These are phyloP conservation scores for Zygotorulaspora florentina DNA, from an alignment of 805 yeast genomes.

Conservation along the genomic window DNA sequence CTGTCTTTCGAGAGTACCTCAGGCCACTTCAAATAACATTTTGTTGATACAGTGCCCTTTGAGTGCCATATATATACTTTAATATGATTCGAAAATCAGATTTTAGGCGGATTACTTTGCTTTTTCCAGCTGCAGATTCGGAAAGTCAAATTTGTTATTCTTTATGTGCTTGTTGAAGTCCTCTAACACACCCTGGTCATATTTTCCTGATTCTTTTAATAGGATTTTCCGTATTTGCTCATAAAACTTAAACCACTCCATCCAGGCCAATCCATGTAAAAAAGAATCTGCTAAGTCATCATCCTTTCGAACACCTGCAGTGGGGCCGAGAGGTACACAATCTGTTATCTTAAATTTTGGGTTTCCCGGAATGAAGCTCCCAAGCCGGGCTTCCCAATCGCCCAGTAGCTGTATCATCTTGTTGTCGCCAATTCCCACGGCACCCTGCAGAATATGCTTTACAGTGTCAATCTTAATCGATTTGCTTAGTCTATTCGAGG, in stretches of 20 bases:
- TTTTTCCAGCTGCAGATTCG: conserved; percentile 3
- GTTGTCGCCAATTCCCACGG: conserved; percentile 3
- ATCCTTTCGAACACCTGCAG: conserved; percentile 40
- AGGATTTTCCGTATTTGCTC: conserved; percentile 19
- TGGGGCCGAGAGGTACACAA: conserved; percentile 9
- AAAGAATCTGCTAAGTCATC: conserved; percentile 67
- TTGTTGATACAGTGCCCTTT: too few species aligned
- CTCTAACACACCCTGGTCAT: conserved; percentile 6
- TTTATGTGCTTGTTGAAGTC: conserved; percentile 12
- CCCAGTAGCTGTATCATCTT: conserved; percentile 5
- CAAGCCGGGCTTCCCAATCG: conserved; percentile 8
- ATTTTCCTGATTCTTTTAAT: conserved; percentile 8
- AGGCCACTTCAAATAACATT: too few species aligned
- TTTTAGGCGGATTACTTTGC: neutral
- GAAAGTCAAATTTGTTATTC: conserved; percentile 7
- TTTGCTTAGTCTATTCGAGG: conserved; percentile 6
- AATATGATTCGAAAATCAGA: too few species aligned
- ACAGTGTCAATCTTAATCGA: conserved; percentile 9
- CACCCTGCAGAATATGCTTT: conserved; percentile 7
- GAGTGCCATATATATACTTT: too few species aligned
- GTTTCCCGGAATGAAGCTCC: conserved; percentile 1
- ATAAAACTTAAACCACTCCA: conserved; percentile 37
- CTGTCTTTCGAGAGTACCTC: too few species aligned
- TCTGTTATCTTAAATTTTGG: conserved; percentile 10
- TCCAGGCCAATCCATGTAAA: conserved; percentile 54